Evolutionary conservation across 1,139 yeast species (phyloP), one percentile per base, ranked within the genome.

Genomic region (Nakaseomyces bracarensis): DNA sequence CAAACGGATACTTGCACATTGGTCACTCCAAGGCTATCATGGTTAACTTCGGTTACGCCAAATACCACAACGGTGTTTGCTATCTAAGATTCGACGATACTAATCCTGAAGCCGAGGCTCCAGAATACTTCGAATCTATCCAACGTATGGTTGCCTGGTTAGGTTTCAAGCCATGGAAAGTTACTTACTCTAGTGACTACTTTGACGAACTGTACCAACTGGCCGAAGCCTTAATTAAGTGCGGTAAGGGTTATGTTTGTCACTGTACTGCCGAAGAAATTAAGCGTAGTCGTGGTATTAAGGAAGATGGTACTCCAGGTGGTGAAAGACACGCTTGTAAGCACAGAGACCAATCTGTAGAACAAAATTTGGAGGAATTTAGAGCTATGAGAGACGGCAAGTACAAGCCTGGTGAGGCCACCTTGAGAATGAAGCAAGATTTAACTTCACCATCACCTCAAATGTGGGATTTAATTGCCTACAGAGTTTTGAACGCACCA

Each of bases 401-500:
- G 51, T 93, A 83, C 66, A 72, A 75, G 52, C 87, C 87, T 35
- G 97, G 97, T 50, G 86, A 85, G 61, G 97, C 95, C 25, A 86
- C 89, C 4, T 72, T 93, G 60, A 80, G 99, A 68, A 91, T 93
- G 98, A 91, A 91, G 64, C 96, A 86, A 71, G 95, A 91, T 61
- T 69, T 91, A 50, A 63, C 66, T n/a, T 83, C 93, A 29, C 95
- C 96, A 51, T 84, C 86, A 52, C 98, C 98, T 16, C 98, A 91
- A 68, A 93, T 93, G 98, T 93, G 99, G 98, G 99, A 93, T 66
- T 75, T 91, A 53, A 94, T 91, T 46, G 98, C 98, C n/a, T 93
- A 93, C 68, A 78, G 99, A 64, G 96, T 93, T 6, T 71, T 93
- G 55, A 73, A 89, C 55, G 89, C 95, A 19, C 77, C 86, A 22